Conservation (phyloP, 768 basidiomycete genomes). For the Tephrocybe sp. region DNA sequence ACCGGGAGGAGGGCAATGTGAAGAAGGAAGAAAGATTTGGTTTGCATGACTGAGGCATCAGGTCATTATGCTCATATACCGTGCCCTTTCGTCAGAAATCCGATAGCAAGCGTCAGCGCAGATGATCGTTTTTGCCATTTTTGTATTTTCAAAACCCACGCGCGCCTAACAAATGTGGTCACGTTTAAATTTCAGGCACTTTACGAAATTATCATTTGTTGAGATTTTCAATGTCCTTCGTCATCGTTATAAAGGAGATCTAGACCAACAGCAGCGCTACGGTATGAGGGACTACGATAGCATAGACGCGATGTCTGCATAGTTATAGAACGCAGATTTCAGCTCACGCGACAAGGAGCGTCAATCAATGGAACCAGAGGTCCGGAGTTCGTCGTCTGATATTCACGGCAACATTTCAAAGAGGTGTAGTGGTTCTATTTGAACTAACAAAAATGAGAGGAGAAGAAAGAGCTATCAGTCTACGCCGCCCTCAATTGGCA, state of each 20-base stretch:
- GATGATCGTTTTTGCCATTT: conserved; percentile 3
- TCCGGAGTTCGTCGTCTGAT: too few relatives aligned
- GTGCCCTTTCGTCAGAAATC: conserved; percentile 1
- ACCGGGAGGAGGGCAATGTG: conserved; percentile 36
- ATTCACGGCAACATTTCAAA: too few relatives aligned
- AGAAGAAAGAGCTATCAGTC: not conserved
- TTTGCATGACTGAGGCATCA: conserved; percentile 30
- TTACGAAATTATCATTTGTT: conserved; percentile 1
- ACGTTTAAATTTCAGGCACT: not conserved
- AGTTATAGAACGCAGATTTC: too few relatives aligned
- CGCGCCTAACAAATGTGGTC: conserved; percentile 1
- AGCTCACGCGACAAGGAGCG: too few relatives aligned
- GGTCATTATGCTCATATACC: conserved; percentile 12
- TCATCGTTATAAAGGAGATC: too few relatives aligned
- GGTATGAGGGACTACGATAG: too few relatives aligned
- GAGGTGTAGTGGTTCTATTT: too few relatives aligned
- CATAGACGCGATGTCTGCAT: too few relatives aligned
- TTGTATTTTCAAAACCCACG: conserved; percentile 1
- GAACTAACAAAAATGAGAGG: too few relatives aligned
- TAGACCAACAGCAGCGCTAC: too few relatives aligned
- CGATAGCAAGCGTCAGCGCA: conserved; percentile 9
- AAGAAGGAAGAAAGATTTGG: conserved; percentile 29
- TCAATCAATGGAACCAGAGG: too few relatives aligned
- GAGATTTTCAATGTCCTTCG: too few relatives aligned
- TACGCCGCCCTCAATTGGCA: conserved; percentile 14